phyloP scores from a whole-genome alignment of 768 basidiomycete species.

The Pholiota microspora region DNA sequence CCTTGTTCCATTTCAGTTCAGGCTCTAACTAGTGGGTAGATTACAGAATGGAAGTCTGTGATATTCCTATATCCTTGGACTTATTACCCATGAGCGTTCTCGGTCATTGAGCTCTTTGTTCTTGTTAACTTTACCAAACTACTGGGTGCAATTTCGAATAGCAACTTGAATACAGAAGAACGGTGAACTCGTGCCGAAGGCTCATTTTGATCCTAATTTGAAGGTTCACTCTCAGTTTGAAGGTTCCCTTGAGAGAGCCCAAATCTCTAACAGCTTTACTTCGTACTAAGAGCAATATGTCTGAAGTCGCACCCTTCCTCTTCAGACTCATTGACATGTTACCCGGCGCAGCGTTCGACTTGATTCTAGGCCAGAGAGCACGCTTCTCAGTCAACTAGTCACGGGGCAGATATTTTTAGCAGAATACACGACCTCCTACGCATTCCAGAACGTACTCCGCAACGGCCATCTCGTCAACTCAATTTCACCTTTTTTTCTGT shows the following conservation, averaged over 20 bases:
- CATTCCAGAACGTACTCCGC: constrained; percentile 1
- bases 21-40: not conserved
- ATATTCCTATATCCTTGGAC: not conserved
- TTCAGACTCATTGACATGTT: too few species aligned
- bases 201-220: not conserved
- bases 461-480: not conserved
- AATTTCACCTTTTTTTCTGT: not conserved
- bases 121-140: constrained; percentile 8
- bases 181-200: constrained; percentile 10
- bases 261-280: too few species aligned
- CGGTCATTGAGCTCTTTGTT: too few species aligned
- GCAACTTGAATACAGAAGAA: constrained; percentile 8
- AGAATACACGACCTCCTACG: constrained; percentile 1
- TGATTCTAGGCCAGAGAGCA: too few species aligned
- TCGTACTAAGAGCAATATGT: too few species aligned
- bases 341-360: too few species aligned
- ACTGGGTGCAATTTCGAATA: constrained; percentile 4
- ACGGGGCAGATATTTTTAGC: not conserved
- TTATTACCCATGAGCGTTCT: not conserved
- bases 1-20: constrained; percentile 6
- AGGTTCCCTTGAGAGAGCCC: too few species aligned
- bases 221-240: too few species aligned
- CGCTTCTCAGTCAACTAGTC: too few species aligned
- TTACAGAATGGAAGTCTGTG: constrained; percentile 5
- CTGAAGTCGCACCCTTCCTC: too few species aligned